A percentile compares a stretch with the other conserved stretches of the same genome.
These are phyloP conservation scores for Tetrahymena malaccensis DNA, from an alignment of 73 alveolate species.

Conservation along the genomic window DNA sequence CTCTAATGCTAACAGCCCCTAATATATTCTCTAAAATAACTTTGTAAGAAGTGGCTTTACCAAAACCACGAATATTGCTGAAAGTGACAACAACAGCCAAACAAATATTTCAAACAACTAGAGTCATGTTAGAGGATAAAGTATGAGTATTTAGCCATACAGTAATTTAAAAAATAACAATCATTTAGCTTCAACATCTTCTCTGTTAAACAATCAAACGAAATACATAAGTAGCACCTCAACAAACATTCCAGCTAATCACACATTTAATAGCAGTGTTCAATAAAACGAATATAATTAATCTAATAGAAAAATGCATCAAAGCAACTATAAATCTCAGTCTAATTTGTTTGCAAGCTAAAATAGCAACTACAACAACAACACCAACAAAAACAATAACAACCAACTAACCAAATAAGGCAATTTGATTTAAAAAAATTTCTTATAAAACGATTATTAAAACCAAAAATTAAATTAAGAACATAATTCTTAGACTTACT, in stretches of 20 bases:
- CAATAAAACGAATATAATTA: background rate
- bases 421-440: background rate
- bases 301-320: background rate
- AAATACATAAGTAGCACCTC: background rate
- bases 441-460: background rate
- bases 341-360: background rate
- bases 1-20: background rate
- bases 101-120: background rate
- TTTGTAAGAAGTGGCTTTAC: background rate
- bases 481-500: background rate
- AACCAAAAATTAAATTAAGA: background rate
- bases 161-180: background rate
- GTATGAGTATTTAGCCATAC: background rate
- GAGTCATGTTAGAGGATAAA: background rate
- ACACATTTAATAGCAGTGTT: background rate
- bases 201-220: background rate
- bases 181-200: background rate
- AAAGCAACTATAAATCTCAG: background rate
- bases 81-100: background rate
- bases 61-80: background rate
- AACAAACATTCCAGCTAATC: background rate
- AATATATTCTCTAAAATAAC: background rate
- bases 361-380: background rate
- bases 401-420: background rate
- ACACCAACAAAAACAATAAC: background rate